phyloP scores from a whole-genome alignment of 2,329 filamentous ascomycete species.

The Trichoderma cornu-damae region DNA sequence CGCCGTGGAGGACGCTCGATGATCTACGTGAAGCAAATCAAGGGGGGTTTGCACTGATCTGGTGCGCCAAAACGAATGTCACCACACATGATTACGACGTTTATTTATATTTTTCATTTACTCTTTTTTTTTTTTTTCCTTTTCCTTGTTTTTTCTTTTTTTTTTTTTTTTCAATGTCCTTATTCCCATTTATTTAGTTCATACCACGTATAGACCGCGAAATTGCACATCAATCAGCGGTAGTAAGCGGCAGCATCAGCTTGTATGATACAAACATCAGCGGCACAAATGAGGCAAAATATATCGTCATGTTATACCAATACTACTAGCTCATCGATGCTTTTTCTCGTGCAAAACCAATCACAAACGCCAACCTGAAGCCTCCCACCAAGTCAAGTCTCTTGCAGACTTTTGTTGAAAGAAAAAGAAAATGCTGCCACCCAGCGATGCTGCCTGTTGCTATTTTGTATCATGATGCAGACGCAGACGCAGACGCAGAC shows the following conservation, averaged over 20 bases:
- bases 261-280: neutral
- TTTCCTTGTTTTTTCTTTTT: neutral
- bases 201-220: neutral
- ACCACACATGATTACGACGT: neutral
- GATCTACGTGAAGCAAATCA: neutral
- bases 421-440: too few species aligned
- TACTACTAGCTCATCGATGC: too few species aligned
- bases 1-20: neutral
- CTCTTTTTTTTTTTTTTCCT: neutral
- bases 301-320: neutral
- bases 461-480: constrained; percentile 13
- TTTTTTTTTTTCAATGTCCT: too few species aligned
- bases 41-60: neutral
- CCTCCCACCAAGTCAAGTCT: neutral
- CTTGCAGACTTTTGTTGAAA: too few species aligned
- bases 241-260: neutral
- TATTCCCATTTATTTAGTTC: neutral
- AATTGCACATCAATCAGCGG: neutral
- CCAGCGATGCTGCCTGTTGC: too few species aligned
- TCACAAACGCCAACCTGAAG: neutral
- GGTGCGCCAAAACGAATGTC: neutral
- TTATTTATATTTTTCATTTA: neutral
- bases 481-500: constrained; percentile 21
- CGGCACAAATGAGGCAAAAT: neutral
- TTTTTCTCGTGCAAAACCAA: neutral